Base-by-base conservation (phyloP, 129 eudicot genomes). In the Chrysanthemum lavandulifolium region DNA sequence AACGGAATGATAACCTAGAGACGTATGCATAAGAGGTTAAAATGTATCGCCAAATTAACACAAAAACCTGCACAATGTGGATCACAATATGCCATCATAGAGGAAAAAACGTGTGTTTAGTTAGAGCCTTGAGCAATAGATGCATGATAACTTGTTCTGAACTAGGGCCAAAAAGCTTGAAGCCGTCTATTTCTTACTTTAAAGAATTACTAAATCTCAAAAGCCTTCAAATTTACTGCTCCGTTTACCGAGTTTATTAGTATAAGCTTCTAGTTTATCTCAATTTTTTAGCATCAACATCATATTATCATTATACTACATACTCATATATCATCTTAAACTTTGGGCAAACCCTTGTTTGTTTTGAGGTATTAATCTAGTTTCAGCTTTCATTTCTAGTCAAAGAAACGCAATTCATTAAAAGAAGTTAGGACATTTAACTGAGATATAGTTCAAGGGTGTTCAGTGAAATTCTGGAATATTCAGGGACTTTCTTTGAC, bases 1-100 rank as follows among this genome's bases (percentile, higher is more conserved):
- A 89, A 82, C 8, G 98, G 98, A 61, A 92, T 89, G 11, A 92
- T 86, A 48, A 92, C 95, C 98, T 92, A 65, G 50, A 47, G 40
- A 72, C 6, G 48, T 11, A 10, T 12, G 21, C 8, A 49, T n/a
- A 16, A 47, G 10, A 43, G 13, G 25, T 36, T 16, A 5, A 14
- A 14, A 16, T 53, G 19, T 40, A 8, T 47, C 0, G 71, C 7
- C n/a, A 9, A 66, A 40, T 15, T 40, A 66, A 10, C 36, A 16
- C 6, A 13, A 10, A 58, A 58, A 2, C 64, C 25, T 23, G n/a
- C 18, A 53, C n/a, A 53, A 60, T 60, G n/a, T 25, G 4, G 65
- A 60, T 60, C 18, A 60, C 14, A 60, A 13, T 40, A 25, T 60
- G 65, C 40, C 15, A 19, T 11, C 16, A 19, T 4, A 60, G 8